phyloP scores from a whole-genome alignment of 139 green algal species.

The Diplosphaera chodatii region DNA sequence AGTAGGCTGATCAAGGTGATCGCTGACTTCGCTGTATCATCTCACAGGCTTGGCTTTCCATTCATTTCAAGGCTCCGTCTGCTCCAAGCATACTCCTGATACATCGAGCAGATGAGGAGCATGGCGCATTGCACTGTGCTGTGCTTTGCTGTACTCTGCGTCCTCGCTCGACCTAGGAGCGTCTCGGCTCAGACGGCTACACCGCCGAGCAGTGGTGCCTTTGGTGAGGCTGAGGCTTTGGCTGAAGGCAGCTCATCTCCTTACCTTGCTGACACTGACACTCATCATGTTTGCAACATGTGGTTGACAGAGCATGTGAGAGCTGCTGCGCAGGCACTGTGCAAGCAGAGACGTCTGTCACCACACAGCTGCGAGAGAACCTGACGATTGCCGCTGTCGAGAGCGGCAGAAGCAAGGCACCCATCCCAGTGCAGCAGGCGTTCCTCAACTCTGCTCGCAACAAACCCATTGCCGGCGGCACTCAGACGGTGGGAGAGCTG shows the following conservation, averaged over 20 bases:
- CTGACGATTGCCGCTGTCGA: neutral
- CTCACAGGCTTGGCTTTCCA: too few species aligned
- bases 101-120: neutral
- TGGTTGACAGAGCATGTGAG: too few species aligned
- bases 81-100: too few species aligned
- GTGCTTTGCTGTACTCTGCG: neutral
- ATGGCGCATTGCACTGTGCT: neutral
- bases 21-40: too few species aligned
- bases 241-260: too few species aligned
- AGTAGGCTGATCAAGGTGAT: too few species aligned
- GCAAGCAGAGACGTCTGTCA: neutral
- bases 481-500: neutral
- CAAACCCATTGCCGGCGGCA: neutral
- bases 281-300: too few species aligned
- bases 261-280: too few species aligned
- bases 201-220: too few species aligned
- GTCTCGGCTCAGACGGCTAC: too few species aligned
- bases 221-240: too few species aligned
- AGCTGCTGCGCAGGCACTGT: neutral
- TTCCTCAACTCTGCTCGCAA: neutral
- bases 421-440: neutral
- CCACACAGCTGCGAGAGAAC: neutral
- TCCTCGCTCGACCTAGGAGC: neutral
- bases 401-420: neutral
- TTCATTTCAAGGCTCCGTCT: too few species aligned